These are phyloP conservation scores for Patellifolia procumbens DNA, from an alignment of 179 eudicot species.

Conservation along the genomic window DNA sequence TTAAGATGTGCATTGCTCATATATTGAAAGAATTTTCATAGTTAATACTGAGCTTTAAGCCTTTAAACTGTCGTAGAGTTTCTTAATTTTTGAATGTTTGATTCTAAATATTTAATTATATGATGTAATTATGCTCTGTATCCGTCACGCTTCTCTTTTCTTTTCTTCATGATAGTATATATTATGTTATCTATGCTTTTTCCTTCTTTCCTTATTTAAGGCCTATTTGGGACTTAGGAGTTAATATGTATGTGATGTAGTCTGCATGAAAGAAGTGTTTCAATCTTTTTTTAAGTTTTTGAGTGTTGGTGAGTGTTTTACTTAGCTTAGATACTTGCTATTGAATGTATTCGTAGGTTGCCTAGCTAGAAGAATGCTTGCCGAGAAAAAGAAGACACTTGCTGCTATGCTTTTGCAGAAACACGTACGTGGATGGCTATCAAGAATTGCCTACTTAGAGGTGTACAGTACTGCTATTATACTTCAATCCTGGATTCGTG, in stretches of 20 bases:
- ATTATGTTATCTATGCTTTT: neutral
- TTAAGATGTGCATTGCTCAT: neutral
- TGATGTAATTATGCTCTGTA: too few relatives aligned
- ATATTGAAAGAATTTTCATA: neutral
- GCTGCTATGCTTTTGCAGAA: slow-evolving; percentile 78
- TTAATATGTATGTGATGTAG: neutral
- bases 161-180: neutral
- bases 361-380: slow-evolving; percentile 56
- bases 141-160: neutral
- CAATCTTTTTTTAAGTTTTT: neutral
- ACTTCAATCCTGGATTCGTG: slow-evolving; percentile 73
- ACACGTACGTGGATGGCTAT: slow-evolving; percentile 62
- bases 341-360: slow-evolving; percentile 50
- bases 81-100: neutral
- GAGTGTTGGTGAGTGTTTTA: neutral
- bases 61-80: neutral
- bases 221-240: neutral
- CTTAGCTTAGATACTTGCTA: neutral
- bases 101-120: too few relatives aligned
- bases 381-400: slow-evolving; percentile 47
- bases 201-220: neutral
- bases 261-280: neutral
- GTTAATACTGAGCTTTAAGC: neutral
- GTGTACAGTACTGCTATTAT: slow-evolving; percentile 45
- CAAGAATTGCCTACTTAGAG: slow-evolving; percentile 52